Conservation (phyloP, 116 monocot species). For the Iris pallida region DNA sequence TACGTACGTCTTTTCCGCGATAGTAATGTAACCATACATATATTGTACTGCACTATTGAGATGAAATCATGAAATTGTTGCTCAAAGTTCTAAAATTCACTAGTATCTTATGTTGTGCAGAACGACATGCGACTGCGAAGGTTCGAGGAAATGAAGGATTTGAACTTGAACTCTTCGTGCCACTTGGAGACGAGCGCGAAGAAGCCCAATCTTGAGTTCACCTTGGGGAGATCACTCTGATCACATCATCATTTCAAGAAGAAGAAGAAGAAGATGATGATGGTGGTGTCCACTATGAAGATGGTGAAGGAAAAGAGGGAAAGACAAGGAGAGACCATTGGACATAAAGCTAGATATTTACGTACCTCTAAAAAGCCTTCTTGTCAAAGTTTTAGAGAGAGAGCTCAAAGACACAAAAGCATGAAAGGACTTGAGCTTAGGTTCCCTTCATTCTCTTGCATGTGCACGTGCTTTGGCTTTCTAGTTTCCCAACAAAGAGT, state of each 20-base stretch:
- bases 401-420: neutral
- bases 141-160: slow-evolving; percentile 6
- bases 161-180: slow-evolving; percentile 14
- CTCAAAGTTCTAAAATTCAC: too few relatives aligned
- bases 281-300: neutral
- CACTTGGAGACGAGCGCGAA: slow-evolving; percentile 3
- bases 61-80: too few relatives aligned
- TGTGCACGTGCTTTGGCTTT: slow-evolving; percentile 18
- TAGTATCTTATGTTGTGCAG: neutral
- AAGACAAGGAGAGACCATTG: neutral
- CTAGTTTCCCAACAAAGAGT: slow-evolving; percentile 12
- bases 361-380: neutral
- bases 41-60: too few relatives aligned
- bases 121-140: slow-evolving; percentile 12
- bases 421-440: neutral
- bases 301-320: neutral
- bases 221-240: slow-evolving; percentile 22
- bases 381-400: neutral
- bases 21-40: too few relatives aligned
- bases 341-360: neutral
- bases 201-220: slow-evolving; percentile 32
- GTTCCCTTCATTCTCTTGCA: slow-evolving; percentile 6
- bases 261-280: neutral
- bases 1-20: too few relatives aligned
- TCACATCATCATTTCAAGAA: neutral